Percentiles rank a stretch among this genome's conserved stretches.
Evolutionary conservation across 2,329 filamentous ascomycete species (phyloP).

Genomic region (Penicillium olsonii): DNA sequence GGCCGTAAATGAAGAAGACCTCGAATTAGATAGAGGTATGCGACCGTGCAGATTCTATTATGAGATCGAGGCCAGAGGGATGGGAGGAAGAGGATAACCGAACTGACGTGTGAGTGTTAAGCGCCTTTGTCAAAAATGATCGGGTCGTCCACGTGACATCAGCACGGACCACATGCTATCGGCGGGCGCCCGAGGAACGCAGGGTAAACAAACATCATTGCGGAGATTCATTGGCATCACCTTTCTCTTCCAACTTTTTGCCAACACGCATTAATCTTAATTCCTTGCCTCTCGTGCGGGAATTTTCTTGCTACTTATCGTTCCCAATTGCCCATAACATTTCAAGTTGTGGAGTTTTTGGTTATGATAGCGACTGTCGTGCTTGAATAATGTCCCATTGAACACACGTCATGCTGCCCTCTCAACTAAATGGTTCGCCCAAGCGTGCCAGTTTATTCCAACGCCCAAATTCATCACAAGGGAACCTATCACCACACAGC

Average conservation of each 20-base stretch:
- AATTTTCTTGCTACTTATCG: neutral
- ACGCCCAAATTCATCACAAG: slow-evolving; percentile 66
- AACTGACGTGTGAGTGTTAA: neutral
- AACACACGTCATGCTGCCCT: slow-evolving; percentile 51
- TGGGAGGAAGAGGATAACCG: neutral
- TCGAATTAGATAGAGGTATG: too few species aligned
- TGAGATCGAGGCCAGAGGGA: neutral
- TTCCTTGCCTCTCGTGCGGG: neutral
- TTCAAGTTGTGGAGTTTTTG: slow-evolving; percentile 3
- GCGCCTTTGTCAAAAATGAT: slow-evolving; percentile 23
- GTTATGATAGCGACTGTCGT: slow-evolving; percentile 19
- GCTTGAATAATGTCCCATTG: slow-evolving; percentile 33
- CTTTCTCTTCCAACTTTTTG: slow-evolving; percentile 12
- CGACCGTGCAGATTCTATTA: neutral
- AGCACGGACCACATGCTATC: slow-evolving; percentile 29
- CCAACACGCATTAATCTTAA: neutral
- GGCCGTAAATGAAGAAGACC: too few species aligned
- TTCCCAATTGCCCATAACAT: neutral
- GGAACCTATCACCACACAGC: slow-evolving; percentile 41
- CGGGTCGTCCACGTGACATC: slow-evolving; percentile 30
- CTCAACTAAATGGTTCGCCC: slow-evolving; percentile 64
- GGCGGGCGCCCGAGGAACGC: slow-evolving; percentile 35
- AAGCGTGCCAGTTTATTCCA: slow-evolving; percentile 81
- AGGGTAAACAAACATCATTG: slow-evolving; percentile 43
- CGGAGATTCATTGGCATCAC: slow-evolving; percentile 6